These are phyloP conservation scores for Nymphaea colorata DNA, from an alignment of 164 flowering plant genomes.

Conservation along the genomic window DNA sequence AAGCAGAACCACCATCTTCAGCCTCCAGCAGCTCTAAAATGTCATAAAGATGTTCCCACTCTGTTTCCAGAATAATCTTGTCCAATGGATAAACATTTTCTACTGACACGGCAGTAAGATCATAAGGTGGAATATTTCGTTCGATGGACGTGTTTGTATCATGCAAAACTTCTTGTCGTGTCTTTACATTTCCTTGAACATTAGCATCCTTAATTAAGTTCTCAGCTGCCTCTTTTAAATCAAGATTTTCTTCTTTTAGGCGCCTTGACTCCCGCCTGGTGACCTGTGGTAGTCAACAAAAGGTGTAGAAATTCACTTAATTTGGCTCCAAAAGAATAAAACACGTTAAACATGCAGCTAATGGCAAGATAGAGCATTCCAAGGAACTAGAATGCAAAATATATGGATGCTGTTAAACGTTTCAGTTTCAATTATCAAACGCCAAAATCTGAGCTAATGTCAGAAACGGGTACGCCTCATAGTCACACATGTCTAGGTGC, in stretches of 20 bases:
- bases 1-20: slow-evolving; percentile 10
- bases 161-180: slow-evolving; percentile 44
- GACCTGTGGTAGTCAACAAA: slow-evolving; percentile 27
- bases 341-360: too few relatives aligned
- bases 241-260: slow-evolving; percentile 23
- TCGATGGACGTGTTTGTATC: slow-evolving; percentile 11
- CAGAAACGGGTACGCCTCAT: too few relatives aligned
- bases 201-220: slow-evolving; percentile 16
- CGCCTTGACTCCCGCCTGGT: slow-evolving; percentile 19
- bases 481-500: too few relatives aligned
- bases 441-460: too few relatives aligned
- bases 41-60: slow-evolving; percentile 55
- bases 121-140: slow-evolving; percentile 60
- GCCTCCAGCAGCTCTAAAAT: slow-evolving; percentile 22
- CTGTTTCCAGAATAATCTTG: slow-evolving; percentile 56
- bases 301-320: too few relatives aligned
- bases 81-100: slow-evolving; percentile 69
- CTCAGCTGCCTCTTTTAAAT: slow-evolving; percentile 18
- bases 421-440: too few relatives aligned
- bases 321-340: too few relatives aligned
- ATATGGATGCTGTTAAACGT: too few relatives aligned
- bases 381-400: too few relatives aligned
- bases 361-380: too few relatives aligned
- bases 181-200: background rate
- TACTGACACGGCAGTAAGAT: slow-evolving; percentile 48